Evolutionary conservation across 805 yeast species (phyloP).

Genomic region (Candida saitoana): DNA sequence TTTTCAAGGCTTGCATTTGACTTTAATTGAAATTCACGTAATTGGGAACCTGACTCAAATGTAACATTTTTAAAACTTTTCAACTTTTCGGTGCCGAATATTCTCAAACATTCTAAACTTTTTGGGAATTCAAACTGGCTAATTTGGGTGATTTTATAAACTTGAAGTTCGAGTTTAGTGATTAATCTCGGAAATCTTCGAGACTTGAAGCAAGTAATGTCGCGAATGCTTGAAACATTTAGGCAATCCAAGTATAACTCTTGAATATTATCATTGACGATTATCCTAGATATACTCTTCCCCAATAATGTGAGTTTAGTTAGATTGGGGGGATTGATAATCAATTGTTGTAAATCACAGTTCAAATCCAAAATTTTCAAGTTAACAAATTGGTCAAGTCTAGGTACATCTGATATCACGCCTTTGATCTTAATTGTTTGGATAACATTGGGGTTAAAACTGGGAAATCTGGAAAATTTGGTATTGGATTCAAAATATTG

Average conservation of each 20-base stretch:
- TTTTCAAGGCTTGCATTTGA: neutral
- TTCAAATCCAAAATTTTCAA: neutral
- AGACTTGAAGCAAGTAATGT: neutral
- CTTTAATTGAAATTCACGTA: neutral
- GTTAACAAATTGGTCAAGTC: neutral
- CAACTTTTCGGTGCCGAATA: neutral
- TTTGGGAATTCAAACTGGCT: neutral
- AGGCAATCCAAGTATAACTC: neutral
- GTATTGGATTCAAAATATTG: neutral
- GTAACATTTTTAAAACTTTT: neutral
- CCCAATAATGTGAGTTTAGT: neutral
- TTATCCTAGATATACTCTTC: neutral
- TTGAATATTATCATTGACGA: neutral
- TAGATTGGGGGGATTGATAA: conserved; percentile 1
- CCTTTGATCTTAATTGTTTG: neutral
- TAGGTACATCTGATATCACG: neutral
- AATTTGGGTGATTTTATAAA: neutral
- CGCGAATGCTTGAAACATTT: neutral
- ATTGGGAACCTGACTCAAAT: conserved; percentile 1
- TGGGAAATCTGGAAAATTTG: neutral
- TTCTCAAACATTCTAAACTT: conserved; percentile 1
- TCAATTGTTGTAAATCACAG: neutral
- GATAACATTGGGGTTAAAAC: neutral
- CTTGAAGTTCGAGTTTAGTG: neutral
- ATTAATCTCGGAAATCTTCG: neutral